Percentiles rank a stretch among this genome's conserved stretches.
These are phyloP conservation scores for Debaryomyces nepalensis DNA, from an alignment of 1,139 yeast genomes.

Conservation along the genomic window DNA sequence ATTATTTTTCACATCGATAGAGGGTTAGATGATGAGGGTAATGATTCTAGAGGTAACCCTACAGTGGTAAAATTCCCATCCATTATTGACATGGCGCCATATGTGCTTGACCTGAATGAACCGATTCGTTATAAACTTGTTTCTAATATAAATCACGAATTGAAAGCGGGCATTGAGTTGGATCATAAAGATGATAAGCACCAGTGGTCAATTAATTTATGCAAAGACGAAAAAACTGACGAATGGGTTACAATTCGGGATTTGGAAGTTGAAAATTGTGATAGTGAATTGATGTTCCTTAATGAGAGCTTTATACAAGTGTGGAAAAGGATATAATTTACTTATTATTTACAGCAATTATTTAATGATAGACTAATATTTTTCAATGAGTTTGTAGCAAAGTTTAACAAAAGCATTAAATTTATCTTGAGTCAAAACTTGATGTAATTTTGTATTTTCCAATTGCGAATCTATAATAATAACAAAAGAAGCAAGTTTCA, in stretches of 20 bases:
- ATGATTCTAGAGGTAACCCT: slow-evolving; percentile 49
- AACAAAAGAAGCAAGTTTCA: slow-evolving; percentile 28
- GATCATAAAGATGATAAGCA: slow-evolving; percentile 33
- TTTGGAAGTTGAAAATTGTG: slow-evolving; percentile 48
- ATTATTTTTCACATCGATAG: slow-evolving; percentile 63
- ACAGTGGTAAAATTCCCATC: slow-evolving; percentile 68
- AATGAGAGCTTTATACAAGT: slow-evolving; percentile 68
- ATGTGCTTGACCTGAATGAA: slow-evolving; percentile 20
- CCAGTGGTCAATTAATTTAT: slow-evolving; percentile 58
- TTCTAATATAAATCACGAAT: slow-evolving; percentile 56
- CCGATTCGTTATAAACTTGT: slow-evolving; percentile 48
- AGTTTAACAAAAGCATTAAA: slow-evolving; percentile 14
- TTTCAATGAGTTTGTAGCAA: slow-evolving; percentile 17
- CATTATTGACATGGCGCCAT: slow-evolving; percentile 44
- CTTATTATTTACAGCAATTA: slow-evolving; percentile 10
- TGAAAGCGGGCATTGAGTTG: slow-evolving; percentile 24
- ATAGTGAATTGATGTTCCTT: slow-evolving; percentile 63
- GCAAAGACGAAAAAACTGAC: slow-evolving; percentile 30
- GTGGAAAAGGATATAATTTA: slow-evolving; percentile 50
- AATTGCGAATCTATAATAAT: slow-evolving; percentile 25
- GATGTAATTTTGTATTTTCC: slow-evolving; percentile 23
- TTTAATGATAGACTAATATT: slow-evolving; percentile 7
- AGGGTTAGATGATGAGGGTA: slow-evolving; percentile 36
- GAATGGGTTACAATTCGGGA: slow-evolving; percentile 67
- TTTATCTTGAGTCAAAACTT: slow-evolving; percentile 14